Base-by-base conservation (phyloP, 2,329 filamentous ascomycete species). In the Pseudogymnoascus sp. region DNA sequence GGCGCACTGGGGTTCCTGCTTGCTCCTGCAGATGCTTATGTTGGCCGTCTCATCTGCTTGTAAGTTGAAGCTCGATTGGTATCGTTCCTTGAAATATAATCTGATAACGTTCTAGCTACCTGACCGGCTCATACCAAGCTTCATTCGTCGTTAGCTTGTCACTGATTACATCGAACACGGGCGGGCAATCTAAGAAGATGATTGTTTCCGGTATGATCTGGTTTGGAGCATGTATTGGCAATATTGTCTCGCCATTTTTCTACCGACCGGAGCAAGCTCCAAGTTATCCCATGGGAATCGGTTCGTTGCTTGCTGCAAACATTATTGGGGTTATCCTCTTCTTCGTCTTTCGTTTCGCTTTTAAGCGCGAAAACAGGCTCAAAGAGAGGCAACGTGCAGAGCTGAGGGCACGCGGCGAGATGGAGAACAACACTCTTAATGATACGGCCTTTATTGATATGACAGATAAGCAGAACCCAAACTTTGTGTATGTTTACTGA, bases 181-280 rank as follows among this genome's bases (percentile, higher is more conserved):
- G 75, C 11, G 79, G 79, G 10, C 73, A 74, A 17, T 81, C 79
- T 6, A 81, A 81, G 69, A 74, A 78, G n/a, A 76, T 78, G 24
- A 78, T 80, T 62, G 77, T 76, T 7, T 74, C 84, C 21, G 83
- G 81, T 1, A 78, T 84, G 62, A 75, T 85, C 1, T 85, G 84
- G 72, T 74, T 86, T 8, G 82, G 81, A 0, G 82, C 82, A 61
- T 85, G 82, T 66, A 77, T 80, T 1, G 84, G 83, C 4, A 86
- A 86, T 66, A 84, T 86, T 41, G 79, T 77, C 3, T 81, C 83
- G 0, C 84, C 84, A 0, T 85, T 86, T 71, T 85, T 86, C 72
- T 86, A 85, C 70, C 78, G 79, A 59, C 71, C 77, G 0, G 68
- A 75, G 15, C 81, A 86, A 63, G 74, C 76, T 2, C 76, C 75